These are phyloP conservation scores for Nelumbo lutea DNA, from an alignment of 164 flowering plant species.

Conservation along the genomic window DNA sequence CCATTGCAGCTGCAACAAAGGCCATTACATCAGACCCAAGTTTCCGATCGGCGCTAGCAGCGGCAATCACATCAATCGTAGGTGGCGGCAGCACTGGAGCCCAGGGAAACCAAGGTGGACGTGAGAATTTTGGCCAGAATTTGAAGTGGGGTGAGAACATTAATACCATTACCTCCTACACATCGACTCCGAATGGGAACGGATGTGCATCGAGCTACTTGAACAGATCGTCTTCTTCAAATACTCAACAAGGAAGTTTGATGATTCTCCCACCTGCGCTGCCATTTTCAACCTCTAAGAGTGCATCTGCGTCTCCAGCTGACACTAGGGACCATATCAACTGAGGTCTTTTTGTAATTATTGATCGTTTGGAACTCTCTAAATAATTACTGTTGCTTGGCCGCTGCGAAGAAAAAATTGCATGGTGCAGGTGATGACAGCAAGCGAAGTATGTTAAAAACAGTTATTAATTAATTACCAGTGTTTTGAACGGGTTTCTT, in stretches of 20 bases:
- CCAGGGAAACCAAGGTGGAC: slow-evolving; percentile 19
- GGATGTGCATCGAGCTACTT: slow-evolving; percentile 43
- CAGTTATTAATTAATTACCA: too few species aligned
- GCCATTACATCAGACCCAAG: slow-evolving; percentile 77
- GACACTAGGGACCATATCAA: slow-evolving; percentile 25
- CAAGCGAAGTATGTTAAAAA: too few species aligned
- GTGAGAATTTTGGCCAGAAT: slow-evolving; percentile 26
- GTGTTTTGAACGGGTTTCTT: too few species aligned
- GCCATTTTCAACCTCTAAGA: slow-evolving; percentile 33
- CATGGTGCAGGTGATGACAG: too few species aligned
- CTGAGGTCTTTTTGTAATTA: neutral
- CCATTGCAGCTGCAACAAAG: slow-evolving; percentile 70
- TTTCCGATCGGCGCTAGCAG: slow-evolving; percentile 67
- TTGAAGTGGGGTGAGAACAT: slow-evolving; percentile 33
- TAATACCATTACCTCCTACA: slow-evolving; percentile 23
- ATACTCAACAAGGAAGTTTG: slow-evolving; percentile 36
- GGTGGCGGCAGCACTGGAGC: slow-evolving; percentile 16
- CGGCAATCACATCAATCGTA: slow-evolving; percentile 65
- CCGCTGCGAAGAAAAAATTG: too few species aligned
- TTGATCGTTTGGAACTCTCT: neutral
- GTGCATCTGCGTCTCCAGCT: slow-evolving; percentile 24
- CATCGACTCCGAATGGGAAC: slow-evolving; percentile 24
- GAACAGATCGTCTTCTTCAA: slow-evolving; percentile 36
- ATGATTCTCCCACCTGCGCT: slow-evolving; percentile 38
- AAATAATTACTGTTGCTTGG: too few species aligned